Conservation (phyloP, 495 filamentous ascomycete species). For the Clavariopsis aquatica region DNA sequence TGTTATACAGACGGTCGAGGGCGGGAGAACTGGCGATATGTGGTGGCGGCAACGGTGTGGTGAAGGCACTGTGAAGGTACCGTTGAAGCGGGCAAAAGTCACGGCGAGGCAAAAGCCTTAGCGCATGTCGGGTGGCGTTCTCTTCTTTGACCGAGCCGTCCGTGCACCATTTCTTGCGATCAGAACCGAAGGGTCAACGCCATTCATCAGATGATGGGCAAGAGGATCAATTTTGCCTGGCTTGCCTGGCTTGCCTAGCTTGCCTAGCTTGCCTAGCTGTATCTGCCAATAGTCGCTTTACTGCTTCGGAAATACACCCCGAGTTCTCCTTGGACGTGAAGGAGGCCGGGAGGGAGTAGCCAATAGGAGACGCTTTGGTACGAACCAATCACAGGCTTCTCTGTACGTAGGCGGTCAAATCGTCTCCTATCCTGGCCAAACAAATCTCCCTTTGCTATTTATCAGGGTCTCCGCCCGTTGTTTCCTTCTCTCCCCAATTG, state of each 20-base stretch:
- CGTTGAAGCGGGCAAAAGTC: neutral
- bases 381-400: conserved; percentile 4
- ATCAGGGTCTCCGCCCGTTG: conserved; percentile 4
- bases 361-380: conserved; percentile 1
- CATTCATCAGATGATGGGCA: too few relatives aligned
- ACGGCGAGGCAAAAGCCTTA: neutral
- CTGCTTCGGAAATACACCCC: too few relatives aligned
- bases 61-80: neutral
- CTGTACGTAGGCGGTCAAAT: too few relatives aligned
- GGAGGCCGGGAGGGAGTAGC: neutral
- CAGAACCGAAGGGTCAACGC: too few relatives aligned
- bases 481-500: conserved; percentile 3
- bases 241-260: too few relatives aligned
- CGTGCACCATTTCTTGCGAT: too few relatives aligned
- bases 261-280: too few relatives aligned
- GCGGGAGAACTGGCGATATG: neutral
- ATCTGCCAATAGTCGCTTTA: too few relatives aligned
- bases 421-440: neutral
- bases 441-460: neutral
- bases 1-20: neutral
- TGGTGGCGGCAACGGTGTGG: neutral
- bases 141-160: too few relatives aligned
- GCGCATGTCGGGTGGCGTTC: neutral
- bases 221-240: too few relatives aligned
- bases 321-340: too few relatives aligned